Conservation (phyloP, 2,329 filamentous ascomycete species). For the Pleoardoris graminearum region DNA sequence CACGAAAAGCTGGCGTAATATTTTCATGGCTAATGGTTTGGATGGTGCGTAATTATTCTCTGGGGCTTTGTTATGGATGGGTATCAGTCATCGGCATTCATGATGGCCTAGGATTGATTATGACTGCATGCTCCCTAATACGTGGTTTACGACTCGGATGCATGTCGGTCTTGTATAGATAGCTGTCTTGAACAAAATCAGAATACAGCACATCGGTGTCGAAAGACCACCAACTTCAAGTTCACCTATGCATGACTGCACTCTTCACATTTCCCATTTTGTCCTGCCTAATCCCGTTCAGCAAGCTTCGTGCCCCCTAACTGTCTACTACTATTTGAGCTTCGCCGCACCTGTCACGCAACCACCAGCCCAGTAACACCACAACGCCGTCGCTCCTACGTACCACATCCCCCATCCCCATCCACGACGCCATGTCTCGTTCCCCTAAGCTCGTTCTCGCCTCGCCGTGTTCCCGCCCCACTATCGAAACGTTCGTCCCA, state of each 20-base stretch:
- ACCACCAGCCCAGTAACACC: neutral
- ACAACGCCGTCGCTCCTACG: neutral
- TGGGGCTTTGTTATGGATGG: neutral
- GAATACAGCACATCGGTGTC: slow-evolving; percentile 2
- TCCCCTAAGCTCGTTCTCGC: neutral
- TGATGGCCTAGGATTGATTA: slow-evolving; percentile 1
- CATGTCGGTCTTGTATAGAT: slow-evolving; percentile 9
- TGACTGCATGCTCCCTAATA: slow-evolving; percentile 7
- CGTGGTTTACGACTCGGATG: slow-evolving; percentile 2
- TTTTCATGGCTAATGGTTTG: neutral
- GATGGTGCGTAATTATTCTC: slow-evolving; percentile 5
- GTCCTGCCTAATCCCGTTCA: neutral
- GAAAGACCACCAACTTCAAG: neutral
- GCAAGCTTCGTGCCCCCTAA: neutral
- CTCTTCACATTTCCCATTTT: neutral
- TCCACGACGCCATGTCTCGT: neutral
- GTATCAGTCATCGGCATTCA: slow-evolving; percentile 6
- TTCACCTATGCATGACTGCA: too few relatives aligned
- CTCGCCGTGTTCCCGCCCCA: neutral
- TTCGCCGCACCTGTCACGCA: neutral
- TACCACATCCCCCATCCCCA: neutral
- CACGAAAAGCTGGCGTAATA: slow-evolving; percentile 4
- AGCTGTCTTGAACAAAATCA: slow-evolving; percentile 1
- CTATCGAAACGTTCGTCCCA: neutral
- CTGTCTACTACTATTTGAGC: neutral